Evolutionary conservation across 768 basidiomycete species (phyloP).

Genomic region (Mycena maculata): DNA sequence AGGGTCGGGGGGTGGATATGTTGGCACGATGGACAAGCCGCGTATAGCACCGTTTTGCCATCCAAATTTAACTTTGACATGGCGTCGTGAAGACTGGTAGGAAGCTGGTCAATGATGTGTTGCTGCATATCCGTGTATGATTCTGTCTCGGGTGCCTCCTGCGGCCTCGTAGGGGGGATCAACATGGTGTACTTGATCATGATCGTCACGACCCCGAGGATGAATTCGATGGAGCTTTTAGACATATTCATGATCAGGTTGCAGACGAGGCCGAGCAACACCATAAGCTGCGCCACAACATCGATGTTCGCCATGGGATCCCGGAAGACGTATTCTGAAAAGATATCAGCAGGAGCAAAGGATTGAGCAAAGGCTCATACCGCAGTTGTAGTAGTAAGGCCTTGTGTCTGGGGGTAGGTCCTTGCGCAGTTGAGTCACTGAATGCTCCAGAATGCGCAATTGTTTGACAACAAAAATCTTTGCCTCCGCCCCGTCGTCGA

Average conservation of each 20-base stretch:
- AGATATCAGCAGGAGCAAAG: not conserved
- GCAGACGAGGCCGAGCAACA: constrained; percentile 36
- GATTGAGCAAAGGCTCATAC: not conserved
- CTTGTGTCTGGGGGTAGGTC: not conserved
- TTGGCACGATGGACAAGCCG: constrained; percentile 19
- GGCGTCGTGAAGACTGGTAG: constrained; percentile 8
- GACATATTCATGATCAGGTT: constrained; percentile 36
- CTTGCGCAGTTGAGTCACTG: not conserved
- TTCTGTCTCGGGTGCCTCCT: not conserved
- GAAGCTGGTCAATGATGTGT: constrained; percentile 5
- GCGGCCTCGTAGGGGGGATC: not conserved
- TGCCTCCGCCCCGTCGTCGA: not conserved
- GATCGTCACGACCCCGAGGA: constrained; percentile 33
- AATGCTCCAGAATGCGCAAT: not conserved
- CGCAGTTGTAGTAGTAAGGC: constrained; percentile 5
- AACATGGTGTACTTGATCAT: constrained; percentile 27
- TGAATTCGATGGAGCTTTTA: constrained; percentile 23
- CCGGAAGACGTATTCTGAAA: not conserved
- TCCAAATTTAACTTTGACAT: constrained; percentile 12
- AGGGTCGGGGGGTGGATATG: constrained; percentile 12
- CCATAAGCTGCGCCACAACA: constrained; percentile 34
- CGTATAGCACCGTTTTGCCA: constrained; percentile 11
- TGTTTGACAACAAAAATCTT: not conserved
- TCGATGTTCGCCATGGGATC: constrained; percentile 23
- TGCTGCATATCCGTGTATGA: constrained; percentile 2